Conservation (phyloP, 2,329 filamentous ascomycete genomes). For the Cryphonectria japonica region DNA sequence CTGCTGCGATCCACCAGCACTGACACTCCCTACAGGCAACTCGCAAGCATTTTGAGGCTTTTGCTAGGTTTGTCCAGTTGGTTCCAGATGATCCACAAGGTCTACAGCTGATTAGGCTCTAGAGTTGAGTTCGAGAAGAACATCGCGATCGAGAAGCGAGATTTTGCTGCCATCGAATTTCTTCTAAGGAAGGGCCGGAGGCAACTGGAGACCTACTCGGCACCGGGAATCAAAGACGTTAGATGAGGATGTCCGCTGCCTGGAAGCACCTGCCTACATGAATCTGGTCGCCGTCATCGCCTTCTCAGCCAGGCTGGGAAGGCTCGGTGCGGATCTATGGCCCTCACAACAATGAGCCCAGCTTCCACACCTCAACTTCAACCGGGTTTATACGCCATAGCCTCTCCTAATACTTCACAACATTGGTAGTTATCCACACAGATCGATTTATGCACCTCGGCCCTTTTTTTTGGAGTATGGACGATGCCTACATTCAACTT, state of each 20-base stretch:
- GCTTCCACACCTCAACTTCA: constrained; percentile 19
- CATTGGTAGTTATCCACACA: constrained; percentile 36
- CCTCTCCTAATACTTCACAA: constrained; percentile 15
- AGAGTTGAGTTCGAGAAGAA: constrained; percentile 80
- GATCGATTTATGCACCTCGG: constrained; percentile 27
- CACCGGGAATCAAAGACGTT: constrained; percentile 79
- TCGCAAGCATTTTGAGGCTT: constrained; percentile 64
- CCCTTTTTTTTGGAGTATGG: constrained; percentile 43
- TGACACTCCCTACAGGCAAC: constrained; percentile 48
- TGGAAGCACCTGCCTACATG: constrained; percentile 26
- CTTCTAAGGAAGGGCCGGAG: constrained; percentile 78
- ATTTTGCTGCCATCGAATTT: constrained; percentile 86
- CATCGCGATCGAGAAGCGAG: constrained; percentile 72
- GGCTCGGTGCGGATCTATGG: constrained; percentile 28
- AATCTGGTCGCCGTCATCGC: constrained; percentile 1
- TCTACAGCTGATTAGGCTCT: constrained; percentile 24
- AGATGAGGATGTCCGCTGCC: constrained; percentile 38
- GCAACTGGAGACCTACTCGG: constrained; percentile 81
- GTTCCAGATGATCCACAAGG: constrained; percentile 4
- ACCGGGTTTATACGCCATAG: constrained; percentile 3
- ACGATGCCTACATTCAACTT: constrained; percentile 49
- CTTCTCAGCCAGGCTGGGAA: constrained; percentile 31
- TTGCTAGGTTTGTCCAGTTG: constrained; percentile 58
- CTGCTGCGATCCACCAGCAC: not conserved
- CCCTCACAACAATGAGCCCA: constrained; percentile 11